Percentiles rank a stretch among this genome's conserved stretches.
These are phyloP conservation scores for Zymoseptoria crescenta DNA, from an alignment of 2,329 filamentous ascomycete genomes.

Conservation along the genomic window DNA sequence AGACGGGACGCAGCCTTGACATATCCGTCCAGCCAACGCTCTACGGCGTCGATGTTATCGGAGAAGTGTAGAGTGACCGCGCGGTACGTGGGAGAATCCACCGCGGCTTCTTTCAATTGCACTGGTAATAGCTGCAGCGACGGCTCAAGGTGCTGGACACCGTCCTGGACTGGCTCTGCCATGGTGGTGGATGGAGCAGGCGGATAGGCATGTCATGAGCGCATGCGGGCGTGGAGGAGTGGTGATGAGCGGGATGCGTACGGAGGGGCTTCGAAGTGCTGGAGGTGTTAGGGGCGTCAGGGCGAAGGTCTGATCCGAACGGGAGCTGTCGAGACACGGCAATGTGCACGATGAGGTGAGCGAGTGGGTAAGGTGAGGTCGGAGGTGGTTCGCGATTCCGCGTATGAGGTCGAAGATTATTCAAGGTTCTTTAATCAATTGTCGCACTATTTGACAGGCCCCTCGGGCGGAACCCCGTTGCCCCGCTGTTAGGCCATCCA, in stretches of 20 bases:
- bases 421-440: too few relatives aligned
- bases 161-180: slow-evolving; percentile 3
- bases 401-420: too few relatives aligned
- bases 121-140: not conserved
- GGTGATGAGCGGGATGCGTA: not conserved
- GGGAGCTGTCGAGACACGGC: too few relatives aligned
- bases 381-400: too few relatives aligned
- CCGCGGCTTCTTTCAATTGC: slow-evolving; percentile 76
- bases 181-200: not conserved
- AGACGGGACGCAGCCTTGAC: slow-evolving; percentile 56
- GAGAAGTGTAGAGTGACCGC: slow-evolving; percentile 77
- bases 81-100: slow-evolving; percentile 94
- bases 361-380: too few relatives aligned
- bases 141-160: not conserved
- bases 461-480: too few relatives aligned
- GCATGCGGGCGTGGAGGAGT: not conserved
- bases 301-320: too few relatives aligned
- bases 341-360: not conserved
- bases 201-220: not conserved
- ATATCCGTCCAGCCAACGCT: slow-evolving; percentile 81
- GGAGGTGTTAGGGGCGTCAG: not conserved
- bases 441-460: too few relatives aligned
- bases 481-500: too few relatives aligned
- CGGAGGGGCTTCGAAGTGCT: not conserved
- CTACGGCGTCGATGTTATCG: slow-evolving; percentile 84